These are phyloP conservation scores for Uromyces viciae-fabae DNA, from an alignment of 1,284 basidiomycete species.

Conservation along the genomic window DNA sequence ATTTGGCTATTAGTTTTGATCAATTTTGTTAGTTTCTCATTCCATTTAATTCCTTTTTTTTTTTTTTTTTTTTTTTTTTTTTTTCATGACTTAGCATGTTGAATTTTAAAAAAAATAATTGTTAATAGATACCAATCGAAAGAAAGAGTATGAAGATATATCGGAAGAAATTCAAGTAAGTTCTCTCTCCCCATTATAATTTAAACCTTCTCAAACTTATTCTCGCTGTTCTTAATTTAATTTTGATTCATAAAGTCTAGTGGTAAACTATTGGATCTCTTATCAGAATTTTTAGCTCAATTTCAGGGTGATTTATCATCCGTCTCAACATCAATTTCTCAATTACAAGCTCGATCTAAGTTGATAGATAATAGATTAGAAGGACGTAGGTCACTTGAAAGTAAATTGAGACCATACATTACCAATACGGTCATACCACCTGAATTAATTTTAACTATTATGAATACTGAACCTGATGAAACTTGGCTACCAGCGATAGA, in stretches of 20 bases:
- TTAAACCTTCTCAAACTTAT: no score
- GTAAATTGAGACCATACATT: neutral
- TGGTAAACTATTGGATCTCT: neutral
- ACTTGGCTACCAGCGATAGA: conserved; percentile 11
- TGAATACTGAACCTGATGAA: neutral
- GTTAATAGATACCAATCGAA: conserved; percentile 15
- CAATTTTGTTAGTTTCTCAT: conserved; percentile 17
- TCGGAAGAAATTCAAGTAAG: conserved; percentile 28
- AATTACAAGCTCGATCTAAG: conserved; percentile 81
- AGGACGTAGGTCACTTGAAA: conserved; percentile 67
- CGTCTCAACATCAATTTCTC: conserved; percentile 90
- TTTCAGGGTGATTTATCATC: conserved; percentile 89
- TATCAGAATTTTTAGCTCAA: conserved; percentile 59
- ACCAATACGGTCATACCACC: neutral
- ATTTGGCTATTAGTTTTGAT: neutral
- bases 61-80: neutral
- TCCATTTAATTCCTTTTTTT: neutral
- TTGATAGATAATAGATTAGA: conserved; percentile 81
- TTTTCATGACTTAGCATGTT: neutral
- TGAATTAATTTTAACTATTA: conserved; percentile 20
- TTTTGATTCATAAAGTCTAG: conserved; percentile 8
- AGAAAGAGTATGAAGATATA: conserved; percentile 31
- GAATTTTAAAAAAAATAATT: neutral
- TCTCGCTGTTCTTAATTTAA: neutral
- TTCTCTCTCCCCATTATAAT: no score